A percentile compares a stretch with the other conserved stretches of the same genome.
Conservation (phyloP, 495 filamentous ascomycete species). For the Pseudotulostoma volvatum region DNA sequence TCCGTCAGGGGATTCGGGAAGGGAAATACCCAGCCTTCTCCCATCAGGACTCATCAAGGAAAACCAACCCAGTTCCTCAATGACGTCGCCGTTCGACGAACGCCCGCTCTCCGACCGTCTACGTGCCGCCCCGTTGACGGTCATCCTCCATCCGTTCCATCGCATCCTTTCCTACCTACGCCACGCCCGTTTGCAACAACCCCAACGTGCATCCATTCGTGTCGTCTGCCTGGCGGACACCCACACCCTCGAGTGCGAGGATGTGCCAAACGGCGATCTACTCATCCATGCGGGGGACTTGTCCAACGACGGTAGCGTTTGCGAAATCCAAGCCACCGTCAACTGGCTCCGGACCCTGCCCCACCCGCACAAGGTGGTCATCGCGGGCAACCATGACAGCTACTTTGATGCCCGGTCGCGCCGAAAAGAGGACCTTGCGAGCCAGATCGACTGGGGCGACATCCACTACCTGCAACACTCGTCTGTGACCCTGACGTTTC, state of each 20-base stretch:
- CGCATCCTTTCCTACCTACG: constrained; percentile 45
- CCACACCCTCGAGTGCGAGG: constrained; percentile 45
- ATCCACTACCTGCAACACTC: constrained; percentile 52
- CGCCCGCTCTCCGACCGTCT: constrained; percentile 31
- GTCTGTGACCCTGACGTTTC: constrained; percentile 33
- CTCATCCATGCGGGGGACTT: constrained; percentile 85
- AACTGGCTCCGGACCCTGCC: constrained; percentile 63
- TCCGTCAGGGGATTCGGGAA: no score
- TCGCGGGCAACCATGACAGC: constrained; percentile 81
- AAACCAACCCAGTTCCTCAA: no score
- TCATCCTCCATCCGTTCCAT: constrained; percentile 39
- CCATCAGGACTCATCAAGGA: no score
- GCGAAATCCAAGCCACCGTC: constrained; percentile 58
- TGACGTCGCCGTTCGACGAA: constrained; percentile 32
- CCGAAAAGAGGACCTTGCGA: constrained; percentile 23
- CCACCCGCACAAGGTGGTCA: constrained; percentile 64
- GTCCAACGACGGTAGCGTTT: constrained; percentile 49
- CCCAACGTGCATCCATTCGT: constrained; percentile 44
- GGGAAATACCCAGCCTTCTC: not conserved
- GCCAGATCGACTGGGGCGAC: constrained; percentile 23
- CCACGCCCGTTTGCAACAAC: no score
- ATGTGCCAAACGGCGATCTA: constrained; percentile 63
- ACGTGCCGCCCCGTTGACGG: constrained; percentile 32
- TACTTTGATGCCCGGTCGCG: constrained; percentile 51
- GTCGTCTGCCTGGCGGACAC: constrained; percentile 88